A percentile compares a stretch with the other conserved stretches of the same genome.
Conservation (phyloP, 768 basidiomycete genomes). For the Tephrocybe sp. region DNA sequence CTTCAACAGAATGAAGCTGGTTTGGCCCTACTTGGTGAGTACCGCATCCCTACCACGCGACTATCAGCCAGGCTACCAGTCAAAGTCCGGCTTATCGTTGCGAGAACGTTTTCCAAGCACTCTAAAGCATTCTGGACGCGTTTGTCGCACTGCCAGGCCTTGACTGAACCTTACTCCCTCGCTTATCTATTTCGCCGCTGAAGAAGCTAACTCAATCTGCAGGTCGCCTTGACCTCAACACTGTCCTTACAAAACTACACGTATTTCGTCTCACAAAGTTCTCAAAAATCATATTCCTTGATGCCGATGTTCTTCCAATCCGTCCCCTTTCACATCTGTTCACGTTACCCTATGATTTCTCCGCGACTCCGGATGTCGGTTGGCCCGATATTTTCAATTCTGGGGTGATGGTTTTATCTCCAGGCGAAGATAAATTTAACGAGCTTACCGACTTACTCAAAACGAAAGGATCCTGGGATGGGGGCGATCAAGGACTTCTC, state of each 20-base stretch:
- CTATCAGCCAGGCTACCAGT: background rate
- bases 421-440: conserved; percentile 79
- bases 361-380: conserved; percentile 94
- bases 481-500: conserved; percentile 96
- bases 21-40: conserved; percentile 81
- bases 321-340: conserved; percentile 94
- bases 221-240: conserved; percentile 94
- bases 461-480: conserved; percentile 89
- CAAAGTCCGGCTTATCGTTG: background rate
- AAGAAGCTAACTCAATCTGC: conserved; percentile 14
- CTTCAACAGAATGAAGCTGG: conserved; percentile 62
- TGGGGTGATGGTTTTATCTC: conserved; percentile 86
- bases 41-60: conserved; percentile 9
- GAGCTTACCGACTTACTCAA: conserved; percentile 69
- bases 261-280: conserved; percentile 90
- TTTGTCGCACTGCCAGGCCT: background rate
- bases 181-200: background rate
- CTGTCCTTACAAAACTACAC: conserved; percentile 95
- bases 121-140: conserved; percentile 4
- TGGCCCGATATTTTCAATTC: conserved; percentile 99
- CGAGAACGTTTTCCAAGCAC: background rate
- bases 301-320: conserved; percentile 88
- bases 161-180: background rate
- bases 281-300: conserved; percentile 84
- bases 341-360: conserved; percentile 74